Conservation (phyloP, 2,329 filamentous ascomycete genomes). For the Esteya vermicola region DNA sequence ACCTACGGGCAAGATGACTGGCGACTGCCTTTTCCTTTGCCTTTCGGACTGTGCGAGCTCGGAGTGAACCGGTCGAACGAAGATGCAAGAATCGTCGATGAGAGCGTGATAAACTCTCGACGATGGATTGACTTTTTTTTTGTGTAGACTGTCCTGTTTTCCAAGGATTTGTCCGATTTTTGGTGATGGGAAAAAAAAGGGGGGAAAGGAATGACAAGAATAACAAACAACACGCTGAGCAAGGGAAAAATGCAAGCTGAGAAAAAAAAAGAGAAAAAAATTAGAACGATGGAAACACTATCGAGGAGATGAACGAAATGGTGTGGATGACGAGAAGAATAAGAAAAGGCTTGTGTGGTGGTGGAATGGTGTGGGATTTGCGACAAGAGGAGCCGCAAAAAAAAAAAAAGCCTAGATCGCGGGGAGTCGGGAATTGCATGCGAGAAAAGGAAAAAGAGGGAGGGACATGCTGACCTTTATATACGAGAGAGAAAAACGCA, state of each 20-base stretch:
- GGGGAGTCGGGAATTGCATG: slow-evolving; percentile 6
- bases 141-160: not conserved
- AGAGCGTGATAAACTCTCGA: not conserved
- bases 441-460: slow-evolving; percentile 7
- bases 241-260: not conserved
- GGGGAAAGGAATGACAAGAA: too few relatives aligned
- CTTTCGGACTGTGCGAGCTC: slow-evolving; percentile 1
- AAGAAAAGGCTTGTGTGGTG: not conserved
- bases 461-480: slow-evolving; percentile 10
- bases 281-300: not conserved
- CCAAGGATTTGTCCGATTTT: not conserved
- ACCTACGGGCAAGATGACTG: not conserved
- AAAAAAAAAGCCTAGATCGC: slow-evolving; percentile 2
- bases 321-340: not conserved
- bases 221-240: slow-evolving; percentile 2
- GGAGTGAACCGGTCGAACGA: slow-evolving; percentile 7
- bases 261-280: slow-evolving; percentile 1
- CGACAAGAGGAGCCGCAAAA: slow-evolving; percentile 3
- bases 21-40: too few relatives aligned
- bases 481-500: slow-evolving; percentile 9
- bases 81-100: not conserved
- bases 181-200: too few relatives aligned
- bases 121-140: not conserved
- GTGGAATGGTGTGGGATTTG: not conserved
- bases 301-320: slow-evolving; percentile 2